Base-by-base conservation (phyloP, 306 rosid species). In the Inga laurina region DNA sequence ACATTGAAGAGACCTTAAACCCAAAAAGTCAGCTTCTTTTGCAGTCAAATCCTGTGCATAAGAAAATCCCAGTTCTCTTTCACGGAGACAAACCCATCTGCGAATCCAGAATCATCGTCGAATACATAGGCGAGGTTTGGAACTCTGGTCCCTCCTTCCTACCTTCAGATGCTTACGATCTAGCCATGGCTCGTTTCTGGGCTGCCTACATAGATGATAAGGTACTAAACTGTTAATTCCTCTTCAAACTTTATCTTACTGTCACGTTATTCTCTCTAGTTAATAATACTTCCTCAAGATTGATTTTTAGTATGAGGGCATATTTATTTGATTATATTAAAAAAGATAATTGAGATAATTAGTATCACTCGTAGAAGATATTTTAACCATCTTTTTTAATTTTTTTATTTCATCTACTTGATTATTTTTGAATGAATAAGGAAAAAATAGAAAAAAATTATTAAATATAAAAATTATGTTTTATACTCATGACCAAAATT, bases 131-230 rank as follows among this genome's bases (percentile, higher is more conserved):
- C 34, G 92, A 85, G 39, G 74, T 39, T 52, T 87, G 89, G 89
- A 0, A 78, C 35, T 83, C 87, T 5, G 81, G 79, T 5, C 85
- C 80, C 1, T 75, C 91, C 11, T 78, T 88, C 59, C 79, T 88
- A 5, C 89, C 91, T 10, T 61, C 79, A 11, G 69, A 86, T 43
- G 81, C 89, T 49, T 84, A 83, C 10, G 85, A 86, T 16, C 86
- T 86, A 10, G 91, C 89, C 32, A 75, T 68, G 13, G 81, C 84
- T 8, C 78, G 86, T 19, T 88, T 88, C 51, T 88, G 91, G 91
- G 87, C 86, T 75, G 72, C 83, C 49, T 84, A 81, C 45, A 4
- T 78, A 73, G 88, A 86, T 35, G 85, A 86, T 10, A 88, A 84
- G 86, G 91, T 86, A 70, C 19, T 30, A 2, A 13, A 2, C 19